phyloP scores from a whole-genome alignment of 768 basidiomycete species.

The Dentipellis sp. region DNA sequence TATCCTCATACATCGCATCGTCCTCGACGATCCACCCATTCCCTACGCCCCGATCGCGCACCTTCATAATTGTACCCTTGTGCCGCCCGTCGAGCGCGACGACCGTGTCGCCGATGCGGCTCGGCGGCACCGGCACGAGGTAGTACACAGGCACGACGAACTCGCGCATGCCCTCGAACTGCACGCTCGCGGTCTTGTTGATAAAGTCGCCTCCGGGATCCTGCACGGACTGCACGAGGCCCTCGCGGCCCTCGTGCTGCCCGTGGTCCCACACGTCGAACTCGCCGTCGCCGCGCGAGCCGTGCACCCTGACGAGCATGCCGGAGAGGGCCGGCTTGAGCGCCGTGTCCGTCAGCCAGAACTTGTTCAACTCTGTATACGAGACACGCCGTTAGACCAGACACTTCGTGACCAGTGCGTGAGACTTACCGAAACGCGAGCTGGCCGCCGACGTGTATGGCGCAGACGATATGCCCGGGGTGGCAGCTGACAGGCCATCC shows the following conservation, averaged over 20 bases:
- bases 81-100: background rate
- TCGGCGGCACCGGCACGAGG: background rate
- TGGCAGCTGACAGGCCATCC: background rate
- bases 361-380: background rate
- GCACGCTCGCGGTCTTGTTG: background rate
- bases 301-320: background rate
- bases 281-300: background rate
- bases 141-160: background rate
- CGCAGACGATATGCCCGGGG: background rate
- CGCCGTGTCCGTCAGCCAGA: background rate
- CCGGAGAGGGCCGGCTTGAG: conserved; percentile 8
- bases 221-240: conserved; percentile 3
- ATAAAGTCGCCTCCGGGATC: background rate
- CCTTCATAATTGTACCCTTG: background rate
- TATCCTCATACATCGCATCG: background rate
- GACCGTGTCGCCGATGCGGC: background rate
- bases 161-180: background rate
- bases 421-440: background rate
- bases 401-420: background rate
- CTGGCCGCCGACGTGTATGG: background rate
- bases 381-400: background rate
- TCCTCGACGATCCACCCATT: conserved; percentile 1
- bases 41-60: background rate
- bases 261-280: background rate
- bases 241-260: background rate